Conservation (phyloP, 2,329 filamentous ascomycete genomes). For the Pseudocercospora fuligena region DNA sequence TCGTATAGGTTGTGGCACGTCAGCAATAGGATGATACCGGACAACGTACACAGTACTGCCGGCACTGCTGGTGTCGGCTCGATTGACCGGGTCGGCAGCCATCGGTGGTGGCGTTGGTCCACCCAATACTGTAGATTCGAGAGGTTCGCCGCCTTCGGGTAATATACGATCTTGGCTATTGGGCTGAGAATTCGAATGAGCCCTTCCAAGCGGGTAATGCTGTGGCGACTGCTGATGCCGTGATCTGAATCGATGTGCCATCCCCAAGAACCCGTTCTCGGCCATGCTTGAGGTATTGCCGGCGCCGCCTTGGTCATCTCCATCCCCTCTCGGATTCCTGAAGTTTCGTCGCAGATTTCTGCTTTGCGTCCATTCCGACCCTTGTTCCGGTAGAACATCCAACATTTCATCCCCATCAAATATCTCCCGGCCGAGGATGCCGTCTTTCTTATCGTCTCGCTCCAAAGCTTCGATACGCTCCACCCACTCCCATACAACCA, state of each 20-base stretch:
- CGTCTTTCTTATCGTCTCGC: conserved; percentile 91
- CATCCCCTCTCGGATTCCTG: conserved; percentile 39
- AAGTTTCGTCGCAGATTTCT: conserved; percentile 43
- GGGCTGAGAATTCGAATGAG: conserved; percentile 35
- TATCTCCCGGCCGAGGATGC: conserved; percentile 85
- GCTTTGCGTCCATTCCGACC: conserved; percentile 57
- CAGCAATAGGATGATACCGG: conserved; percentile 61
- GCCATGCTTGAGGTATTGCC: conserved; percentile 33
- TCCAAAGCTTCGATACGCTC: conserved; percentile 92
- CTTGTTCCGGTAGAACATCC: conserved; percentile 66
- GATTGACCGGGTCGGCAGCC: conserved; percentile 61
- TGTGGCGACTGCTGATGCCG: conserved; percentile 30
- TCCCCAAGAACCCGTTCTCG: conserved; percentile 34
- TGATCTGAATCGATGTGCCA: conserved; percentile 36
- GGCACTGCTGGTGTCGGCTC: conserved; percentile 65
- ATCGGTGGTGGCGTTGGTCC: conserved; percentile 50
- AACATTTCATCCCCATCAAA: conserved; percentile 96
- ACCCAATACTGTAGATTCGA: conserved; percentile 14
- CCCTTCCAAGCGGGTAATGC: conserved; percentile 41
- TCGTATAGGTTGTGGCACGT: conserved; percentile 47
- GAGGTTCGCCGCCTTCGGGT: conserved; percentile 5
- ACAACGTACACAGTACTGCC: conserved; percentile 68
- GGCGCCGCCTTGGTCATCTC: conserved; percentile 30
- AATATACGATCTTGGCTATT: conserved; percentile 18
- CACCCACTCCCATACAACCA: conserved; percentile 99